Base-by-base conservation (phyloP, 768 basidiomycete species). In the Neoboletus subvelutipes region DNA sequence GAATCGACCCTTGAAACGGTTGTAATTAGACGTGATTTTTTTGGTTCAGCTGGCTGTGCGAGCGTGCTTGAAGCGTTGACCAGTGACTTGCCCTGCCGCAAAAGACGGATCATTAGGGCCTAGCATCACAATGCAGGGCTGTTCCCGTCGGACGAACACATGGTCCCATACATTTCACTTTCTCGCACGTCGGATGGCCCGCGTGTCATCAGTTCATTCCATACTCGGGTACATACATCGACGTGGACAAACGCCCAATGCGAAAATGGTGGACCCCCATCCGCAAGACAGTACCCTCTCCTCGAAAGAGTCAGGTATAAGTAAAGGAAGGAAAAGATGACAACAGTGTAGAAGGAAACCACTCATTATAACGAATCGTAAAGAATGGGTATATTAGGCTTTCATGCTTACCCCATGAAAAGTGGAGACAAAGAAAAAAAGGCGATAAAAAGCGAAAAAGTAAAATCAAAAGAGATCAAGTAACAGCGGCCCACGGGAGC, bases 361-460 rank as follows among this genome's bases (percentile, higher is more conserved):
- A 54, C 54, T 46, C 55, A 61, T 58, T 70, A 64, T 54, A 58
- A 52, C 50, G 55, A 53, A 62, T 62, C 55, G 26, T 65, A 71
- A 49, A 46, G 45, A 62, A 60, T 8, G 63, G 63, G 68, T 66
- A 66, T 66, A 67, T 60, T 71, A 63, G 33, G 56, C 36, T 57
- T 55, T 68, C 64, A 51, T 55, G 58, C 49, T 57, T 63, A 59
- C 65, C 66, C 55, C 57, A 22, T 46, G 50, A 48, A 52, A 28
- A 48, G 28, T 6, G 37, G 15, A n/a, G n/a, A n/a, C n/a, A n/a
- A 24, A 49, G 31, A 20, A 41, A 36, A 28, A 48, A n/a, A 41
- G 45, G 37, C 6, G 39, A 33, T 12, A 50, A 53, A 26, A 50
- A 41, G 24, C 12, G 42, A 48, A 45, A 47, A 28, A 15, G 24